Evolutionary conservation across 2,329 filamentous ascomycete genomes (phyloP).

Genomic region (Eurotiales sp.): DNA sequence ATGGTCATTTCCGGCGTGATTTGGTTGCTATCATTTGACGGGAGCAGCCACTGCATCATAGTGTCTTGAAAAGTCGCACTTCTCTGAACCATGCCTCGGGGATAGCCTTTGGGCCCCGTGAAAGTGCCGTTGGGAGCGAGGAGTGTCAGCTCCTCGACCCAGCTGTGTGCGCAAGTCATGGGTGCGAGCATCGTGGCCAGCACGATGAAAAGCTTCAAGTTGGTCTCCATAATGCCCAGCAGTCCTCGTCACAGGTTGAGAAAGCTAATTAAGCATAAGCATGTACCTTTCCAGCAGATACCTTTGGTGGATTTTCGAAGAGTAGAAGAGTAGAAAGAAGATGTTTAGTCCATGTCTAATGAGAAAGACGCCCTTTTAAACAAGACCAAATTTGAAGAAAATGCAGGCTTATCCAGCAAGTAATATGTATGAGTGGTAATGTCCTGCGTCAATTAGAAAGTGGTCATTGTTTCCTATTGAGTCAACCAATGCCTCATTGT

Average conservation of each 20-base stretch:
- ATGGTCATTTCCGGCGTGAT: conserved; percentile 54
- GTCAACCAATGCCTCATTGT: background rate
- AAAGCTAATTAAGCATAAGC: background rate
- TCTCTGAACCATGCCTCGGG: conserved; percentile 66
- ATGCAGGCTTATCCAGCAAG: background rate
- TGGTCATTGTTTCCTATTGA: background rate
- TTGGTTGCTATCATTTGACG: conserved; percentile 47
- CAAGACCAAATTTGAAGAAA: background rate
- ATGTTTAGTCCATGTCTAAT: background rate
- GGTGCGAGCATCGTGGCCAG: conserved; percentile 21
- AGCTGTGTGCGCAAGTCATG: conserved; percentile 61
- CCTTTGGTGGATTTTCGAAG: background rate
- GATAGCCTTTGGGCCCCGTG: conserved; percentile 65
- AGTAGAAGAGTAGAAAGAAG: background rate
- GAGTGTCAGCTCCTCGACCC: conserved; percentile 72
- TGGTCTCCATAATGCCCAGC: conserved; percentile 14
- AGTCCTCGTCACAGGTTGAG: background rate
- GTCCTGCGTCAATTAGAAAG: background rate
- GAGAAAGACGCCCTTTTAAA: background rate
- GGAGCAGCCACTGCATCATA: conserved; percentile 61
- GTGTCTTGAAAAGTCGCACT: conserved; percentile 55
- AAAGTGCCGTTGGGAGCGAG: conserved; percentile 73
- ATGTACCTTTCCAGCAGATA: too few species aligned
- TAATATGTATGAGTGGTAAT: too few species aligned
- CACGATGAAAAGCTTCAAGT: conserved; percentile 10